Evolutionary conservation across 352 stramenopile species (phyloP), one percentile per base, ranked within the genome.

Genomic region (Pythium folliculosum): DNA sequence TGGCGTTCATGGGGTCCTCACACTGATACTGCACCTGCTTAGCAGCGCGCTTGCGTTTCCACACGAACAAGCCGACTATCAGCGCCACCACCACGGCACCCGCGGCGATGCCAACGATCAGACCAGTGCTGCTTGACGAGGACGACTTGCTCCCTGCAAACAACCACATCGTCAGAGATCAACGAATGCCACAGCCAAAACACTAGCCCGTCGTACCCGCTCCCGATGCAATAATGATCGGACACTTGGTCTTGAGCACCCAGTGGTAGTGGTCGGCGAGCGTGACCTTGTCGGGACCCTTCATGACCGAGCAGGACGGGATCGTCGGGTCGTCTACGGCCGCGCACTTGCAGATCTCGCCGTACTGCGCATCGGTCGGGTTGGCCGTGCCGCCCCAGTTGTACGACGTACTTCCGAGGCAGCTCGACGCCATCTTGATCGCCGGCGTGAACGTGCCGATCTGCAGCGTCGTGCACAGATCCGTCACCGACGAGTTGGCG

Each of bases 201-300:
- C 27, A 32, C 27, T 32, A 32, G 27, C 27, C 27, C 27, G 37
- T 43, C 14, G 27, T 56, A 56, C 17, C 37, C 21, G n/a, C 17
- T 21, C 19, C 23, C n/a, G 55, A 23, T 40, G 55, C 8, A 19
- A 25, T n/a, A 44, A 56, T 55, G 16, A 19, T 40, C 9, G 56
- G 23, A n/a, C 60, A 66, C 35, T 66, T 3, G 12, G 47, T 60
- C 3, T 50, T 51, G 19, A 25, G 43, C 16, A 66, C 60, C 60
- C 60, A 66, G 22, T 66, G 30, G 60, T 60, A 66, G 60, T 66
- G 60, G 16, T 43, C 35, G 6, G n/a, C 1, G 47, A 66, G 40
- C 19, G 60, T 30, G 60, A 66, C 48, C 5, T 16, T 59, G n/a
- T 58, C 30, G 2, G 30, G 30, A 2, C 37, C 30, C 38, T 66